Evolutionary conservation across 2,329 filamentous ascomycete genomes (phyloP).

Genomic region (Curvularia sp.): DNA sequence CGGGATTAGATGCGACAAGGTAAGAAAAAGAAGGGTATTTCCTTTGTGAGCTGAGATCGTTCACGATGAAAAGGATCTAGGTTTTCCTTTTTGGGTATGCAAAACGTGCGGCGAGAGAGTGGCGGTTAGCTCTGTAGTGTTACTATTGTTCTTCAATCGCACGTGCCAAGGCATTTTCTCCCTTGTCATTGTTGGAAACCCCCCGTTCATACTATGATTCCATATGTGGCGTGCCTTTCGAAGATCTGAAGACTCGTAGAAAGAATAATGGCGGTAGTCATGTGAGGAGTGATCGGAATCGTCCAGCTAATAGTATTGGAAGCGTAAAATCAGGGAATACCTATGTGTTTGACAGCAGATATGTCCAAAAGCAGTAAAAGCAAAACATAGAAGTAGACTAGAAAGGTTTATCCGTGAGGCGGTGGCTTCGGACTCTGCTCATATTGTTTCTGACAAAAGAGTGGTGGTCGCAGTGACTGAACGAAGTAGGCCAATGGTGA

Average conservation of each 20-base stretch:
- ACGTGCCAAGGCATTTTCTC: not conserved
- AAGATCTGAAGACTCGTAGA: not conserved
- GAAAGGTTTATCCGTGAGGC: not conserved
- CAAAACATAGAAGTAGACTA: not conserved
- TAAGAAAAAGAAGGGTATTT: not conserved
- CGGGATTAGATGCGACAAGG: not conserved
- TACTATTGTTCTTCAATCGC: slow-evolving; percentile 1
- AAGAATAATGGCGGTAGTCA: not conserved
- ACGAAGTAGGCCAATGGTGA: not conserved
- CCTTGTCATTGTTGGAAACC: slow-evolving; percentile 2
- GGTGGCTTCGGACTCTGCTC: not conserved
- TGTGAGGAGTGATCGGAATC: not conserved
- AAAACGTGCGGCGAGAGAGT: not conserved
- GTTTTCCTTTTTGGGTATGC: not conserved
- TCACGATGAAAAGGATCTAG: not conserved
- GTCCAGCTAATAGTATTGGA: not conserved
- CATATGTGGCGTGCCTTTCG: too few relatives aligned
- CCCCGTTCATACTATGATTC: too few relatives aligned
- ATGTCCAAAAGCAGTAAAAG: not conserved
- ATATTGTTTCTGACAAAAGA: slow-evolving; percentile 2
- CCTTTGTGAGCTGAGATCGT: not conserved
- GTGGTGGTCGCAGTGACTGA: not conserved
- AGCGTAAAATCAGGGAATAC: not conserved
- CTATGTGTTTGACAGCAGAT: not conserved
- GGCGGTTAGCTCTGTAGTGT: not conserved